Base-by-base conservation (phyloP, 2,329 filamentous ascomycete species). In the Exserohilum rostratum region DNA sequence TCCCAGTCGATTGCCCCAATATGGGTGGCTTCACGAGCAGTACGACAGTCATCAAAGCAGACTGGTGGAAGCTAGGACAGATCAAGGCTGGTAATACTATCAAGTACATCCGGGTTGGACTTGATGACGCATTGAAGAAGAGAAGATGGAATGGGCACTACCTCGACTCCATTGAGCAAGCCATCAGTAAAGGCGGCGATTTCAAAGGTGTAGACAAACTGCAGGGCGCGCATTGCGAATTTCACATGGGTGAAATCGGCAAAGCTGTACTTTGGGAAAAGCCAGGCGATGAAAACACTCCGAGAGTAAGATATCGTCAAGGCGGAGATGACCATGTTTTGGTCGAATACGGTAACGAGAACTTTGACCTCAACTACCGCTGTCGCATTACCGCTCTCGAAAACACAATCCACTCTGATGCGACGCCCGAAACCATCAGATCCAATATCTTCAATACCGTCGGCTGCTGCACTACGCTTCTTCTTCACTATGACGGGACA, bases 31-130 rank as follows among this genome's bases (percentile, higher is more conserved):
- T 87, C 54, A 77, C 85, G 0, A 83, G 79, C 29, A 80, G 77
- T 11, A 80, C 81, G 2, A 87, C 84, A 0, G 77, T 86, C 11
- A 77, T 85, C 27, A 80, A 80, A 53, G 84, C 79, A 1, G 84
- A 87, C 46, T 78, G 82, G 63, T 87, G 84, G 84, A 85, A 86
- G 62, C 64, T 88, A 10, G 85, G 85, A 0, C 85, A 88, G 65
- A 71, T 87, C 25, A 84, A 83, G 57, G 80, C 85, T 2, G 85
- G 85, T 3, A 82, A 86, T 61, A 81, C 76, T 2, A 58, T 87
- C 37, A 77, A 76, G 37, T 84, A 83, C 57, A 74, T 75, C 38
- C 75, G 78, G 1, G 79, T 84, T 1, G 80, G 82, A 3, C 71
- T 85, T n/a, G 74, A 81, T 17, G 78, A 82, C 58, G 83, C 84